Evolutionary conservation across 257 asterid genomes (phyloP), one percentile per base, ranked within the genome.

Genomic region (Capsicum rhomboideum): DNA sequence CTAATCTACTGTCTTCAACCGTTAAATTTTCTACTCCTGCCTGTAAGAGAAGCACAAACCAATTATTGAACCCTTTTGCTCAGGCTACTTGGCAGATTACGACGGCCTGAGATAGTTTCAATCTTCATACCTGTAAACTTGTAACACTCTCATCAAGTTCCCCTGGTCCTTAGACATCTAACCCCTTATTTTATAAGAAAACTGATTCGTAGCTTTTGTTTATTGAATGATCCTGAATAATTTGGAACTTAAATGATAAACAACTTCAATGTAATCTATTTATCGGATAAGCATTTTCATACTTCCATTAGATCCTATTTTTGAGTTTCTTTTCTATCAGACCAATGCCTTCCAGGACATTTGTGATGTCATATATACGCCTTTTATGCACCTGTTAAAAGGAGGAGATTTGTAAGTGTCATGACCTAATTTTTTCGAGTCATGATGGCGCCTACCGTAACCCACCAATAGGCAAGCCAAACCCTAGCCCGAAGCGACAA

Each of bases 231-330:
- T 71, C 78, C 79, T 53, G 40, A 79, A 78, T 52, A 52, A 82
- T 46, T 50, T 29, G 54, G n/a, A 64, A 69, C 79, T 20, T 29
- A 82, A 29, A 20, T 64, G 58, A 46, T 82, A 63, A 23, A 31
- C 28, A 77, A 77, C 64, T 64, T 46, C 77, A 59, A 61, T 21
- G n/a, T 12, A 42, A 26, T 7, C 6, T 79, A 58, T 40, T 58
- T 67, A 82, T 82, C 28, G 58, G 84, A 66, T 68, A 82, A 52
- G 66, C 66, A 52, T 54, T 85, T 75, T 68, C 98, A 82, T 97
- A 97, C 99, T 95, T 97, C 99, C 99, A 97, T 85, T 95, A 97
- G 55, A 97, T 95, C 87, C 95, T 92, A 92, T 95, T 94, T 88
- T 95, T 97, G 86, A 93, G 92, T 87, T 91, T 97, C 94, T 95